A percentile compares a stretch with the other conserved stretches of the same genome.
phyloP scores from a whole-genome alignment of 306 rosid genomes.

The Arachis hypogaea region DNA sequence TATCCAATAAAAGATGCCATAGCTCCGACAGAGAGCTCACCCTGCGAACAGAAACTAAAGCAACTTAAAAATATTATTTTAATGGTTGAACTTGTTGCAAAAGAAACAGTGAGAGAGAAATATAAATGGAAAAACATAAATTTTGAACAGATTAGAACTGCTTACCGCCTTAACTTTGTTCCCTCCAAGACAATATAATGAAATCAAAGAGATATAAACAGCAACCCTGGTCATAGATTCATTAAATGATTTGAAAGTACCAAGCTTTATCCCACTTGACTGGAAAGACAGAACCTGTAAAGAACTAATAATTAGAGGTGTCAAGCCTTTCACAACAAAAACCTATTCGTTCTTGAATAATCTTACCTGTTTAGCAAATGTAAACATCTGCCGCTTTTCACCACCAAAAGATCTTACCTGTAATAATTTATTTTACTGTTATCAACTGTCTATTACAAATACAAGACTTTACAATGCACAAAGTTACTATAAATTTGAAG shows the following conservation, averaged over 20 bases:
- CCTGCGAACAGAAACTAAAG: conserved; percentile 59
- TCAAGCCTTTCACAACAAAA: conserved; percentile 29
- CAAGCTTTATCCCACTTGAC: conserved; percentile 89
- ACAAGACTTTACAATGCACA: conserved; percentile 23
- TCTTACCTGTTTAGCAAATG: conserved; percentile 77
- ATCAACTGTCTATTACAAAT: conserved; percentile 36
- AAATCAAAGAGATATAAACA: conserved; percentile 75
- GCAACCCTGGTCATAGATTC: conserved; percentile 93
- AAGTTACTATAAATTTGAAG: conserved; percentile 2
- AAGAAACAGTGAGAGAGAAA: conserved; percentile 4
- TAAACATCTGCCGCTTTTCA: conserved; percentile 89
- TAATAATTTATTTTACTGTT: conserved; percentile 32
- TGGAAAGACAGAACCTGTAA: conserved; percentile 87
- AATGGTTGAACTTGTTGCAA: conserved; percentile 17
- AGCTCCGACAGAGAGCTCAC: conserved; percentile 90
- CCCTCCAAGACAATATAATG: conserved; percentile 91
- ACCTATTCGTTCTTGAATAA: conserved; percentile 29
- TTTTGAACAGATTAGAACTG: conserved; percentile 4
- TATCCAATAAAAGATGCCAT: conserved; percentile 97
- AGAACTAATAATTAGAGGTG: conserved; percentile 38
- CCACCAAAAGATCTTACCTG: conserved; percentile 97
- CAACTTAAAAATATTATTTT: conserved; percentile 34
- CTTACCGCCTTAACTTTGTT: conserved; percentile 97
- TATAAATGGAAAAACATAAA: not conserved
- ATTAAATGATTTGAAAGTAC: conserved; percentile 77